Percentiles rank a stretch among this genome's conserved stretches.
These are phyloP conservation scores for Fusarium newnesense DNA, from an alignment of 2,329 filamentous ascomycete species.

Conservation along the genomic window DNA sequence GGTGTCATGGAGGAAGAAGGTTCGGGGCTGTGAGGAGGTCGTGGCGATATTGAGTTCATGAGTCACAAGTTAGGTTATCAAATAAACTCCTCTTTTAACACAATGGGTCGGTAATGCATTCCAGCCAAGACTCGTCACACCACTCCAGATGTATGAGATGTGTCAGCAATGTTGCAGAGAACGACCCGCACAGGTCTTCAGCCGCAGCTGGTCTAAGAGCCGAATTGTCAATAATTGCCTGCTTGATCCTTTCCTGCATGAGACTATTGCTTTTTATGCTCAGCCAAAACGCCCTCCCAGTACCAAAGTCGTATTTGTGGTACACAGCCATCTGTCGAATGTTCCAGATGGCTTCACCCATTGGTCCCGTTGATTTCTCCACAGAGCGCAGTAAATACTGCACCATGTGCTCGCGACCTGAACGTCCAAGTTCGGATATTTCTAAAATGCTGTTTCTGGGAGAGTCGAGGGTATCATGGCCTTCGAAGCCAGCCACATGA, in stretches of 20 bases:
- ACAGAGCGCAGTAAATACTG: conserved; percentile 21
- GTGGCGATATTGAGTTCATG: too few species aligned
- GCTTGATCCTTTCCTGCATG: background rate
- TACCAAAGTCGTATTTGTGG: background rate
- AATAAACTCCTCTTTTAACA: too few species aligned
- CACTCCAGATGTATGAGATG: background rate
- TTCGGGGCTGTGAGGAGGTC: too few species aligned
- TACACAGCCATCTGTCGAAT: background rate
- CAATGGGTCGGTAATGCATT: background rate
- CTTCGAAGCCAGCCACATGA: conserved; percentile 10
- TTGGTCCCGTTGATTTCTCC: background rate
- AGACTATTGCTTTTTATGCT: background rate
- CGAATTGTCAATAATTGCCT: background rate
- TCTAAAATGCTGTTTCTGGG: background rate
- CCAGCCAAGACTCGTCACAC: background rate
- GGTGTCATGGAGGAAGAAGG: too few species aligned
- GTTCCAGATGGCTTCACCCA: background rate
- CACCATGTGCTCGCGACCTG: background rate
- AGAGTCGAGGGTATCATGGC: background rate
- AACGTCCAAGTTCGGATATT: conserved; percentile 10
- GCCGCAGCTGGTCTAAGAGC: background rate
- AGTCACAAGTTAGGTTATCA: too few species aligned
- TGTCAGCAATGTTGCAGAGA: background rate
- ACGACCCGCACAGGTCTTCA: background rate
- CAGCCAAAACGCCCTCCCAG: background rate